phyloP scores from a whole-genome alignment of 441 rosid genomes.

The Brassica hybrid region DNA sequence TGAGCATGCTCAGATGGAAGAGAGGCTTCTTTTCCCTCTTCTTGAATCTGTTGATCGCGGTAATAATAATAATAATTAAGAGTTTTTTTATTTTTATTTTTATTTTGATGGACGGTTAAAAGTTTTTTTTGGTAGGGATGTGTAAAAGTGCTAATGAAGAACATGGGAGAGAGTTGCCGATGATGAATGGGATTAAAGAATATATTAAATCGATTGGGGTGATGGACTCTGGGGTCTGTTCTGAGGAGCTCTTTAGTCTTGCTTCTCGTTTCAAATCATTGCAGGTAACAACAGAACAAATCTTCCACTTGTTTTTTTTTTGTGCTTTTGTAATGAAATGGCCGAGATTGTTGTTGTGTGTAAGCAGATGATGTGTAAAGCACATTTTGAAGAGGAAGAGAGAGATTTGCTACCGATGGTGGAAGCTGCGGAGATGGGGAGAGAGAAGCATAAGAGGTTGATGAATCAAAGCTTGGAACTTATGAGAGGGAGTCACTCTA shows the following conservation, averaged over 20 bases:
- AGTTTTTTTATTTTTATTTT: background rate
- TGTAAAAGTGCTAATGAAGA: conserved; percentile 66
- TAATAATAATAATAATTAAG: conserved; percentile 4
- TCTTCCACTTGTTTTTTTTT: background rate
- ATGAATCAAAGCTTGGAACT: conserved; percentile 53
- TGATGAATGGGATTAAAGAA: conserved; percentile 81
- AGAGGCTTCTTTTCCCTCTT: conserved; percentile 65
- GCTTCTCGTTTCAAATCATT: conserved; percentile 60
- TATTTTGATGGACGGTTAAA: background rate
- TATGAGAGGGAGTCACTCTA: conserved; percentile 68
- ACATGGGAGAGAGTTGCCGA: conserved; percentile 73
- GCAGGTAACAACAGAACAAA: conserved; percentile 42
- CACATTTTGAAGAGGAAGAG: conserved; percentile 73
- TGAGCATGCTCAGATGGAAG: conserved; percentile 92
- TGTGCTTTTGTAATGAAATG: conserved; percentile 19
- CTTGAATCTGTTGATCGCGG: conserved; percentile 69
- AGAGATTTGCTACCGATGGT: conserved; percentile 59
- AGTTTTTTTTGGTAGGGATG: conserved; percentile 25
- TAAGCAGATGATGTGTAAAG: conserved; percentile 52
- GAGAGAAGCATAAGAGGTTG: conserved; percentile 48
- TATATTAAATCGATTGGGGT: conserved; percentile 69
- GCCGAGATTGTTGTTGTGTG: background rate
- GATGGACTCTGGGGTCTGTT: conserved; percentile 51
- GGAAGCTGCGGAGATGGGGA: conserved; percentile 64
- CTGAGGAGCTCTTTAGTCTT: conserved; percentile 60